These are phyloP conservation scores for Rugosomyces carneus DNA, from an alignment of 1,284 basidiomycete genomes.

Conservation along the genomic window DNA sequence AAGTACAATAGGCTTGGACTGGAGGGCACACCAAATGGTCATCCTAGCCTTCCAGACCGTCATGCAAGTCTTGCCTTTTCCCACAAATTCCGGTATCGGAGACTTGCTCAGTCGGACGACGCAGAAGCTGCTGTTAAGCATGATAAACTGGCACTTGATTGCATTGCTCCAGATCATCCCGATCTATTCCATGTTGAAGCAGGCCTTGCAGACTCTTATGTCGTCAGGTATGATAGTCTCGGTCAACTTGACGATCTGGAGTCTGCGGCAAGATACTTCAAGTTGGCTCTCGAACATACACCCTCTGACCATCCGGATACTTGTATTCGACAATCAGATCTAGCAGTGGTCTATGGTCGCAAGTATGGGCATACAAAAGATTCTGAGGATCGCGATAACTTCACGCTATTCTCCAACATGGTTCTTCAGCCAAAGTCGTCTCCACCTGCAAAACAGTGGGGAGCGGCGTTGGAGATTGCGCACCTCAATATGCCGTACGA, in stretches of 20 bases:
- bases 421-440: background rate
- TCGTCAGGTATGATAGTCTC: constrained; percentile 11
- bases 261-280: constrained; percentile 10
- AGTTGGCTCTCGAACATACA: constrained; percentile 9
- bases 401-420: background rate
- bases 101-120: constrained; percentile 1
- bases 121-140: constrained; percentile 14
- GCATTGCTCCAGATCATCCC: constrained; percentile 8
- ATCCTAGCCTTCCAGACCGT: constrained; percentile 3
- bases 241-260: constrained; percentile 14
- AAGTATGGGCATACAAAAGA: background rate
- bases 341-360: background rate
- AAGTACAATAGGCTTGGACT: constrained; percentile 11
- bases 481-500: background rate
- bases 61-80: constrained; percentile 1
- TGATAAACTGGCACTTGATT: constrained; percentile 7
- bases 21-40: constrained; percentile 1
- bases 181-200: constrained; percentile 4
- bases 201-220: constrained; percentile 11
- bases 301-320: constrained; percentile 4
- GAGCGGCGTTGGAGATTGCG: background rate
- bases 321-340: background rate
- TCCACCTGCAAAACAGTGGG: background rate
- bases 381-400: background rate
- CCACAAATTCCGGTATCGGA: background rate